Conservation (phyloP, 2,329 filamentous ascomycete genomes). For the Ophiosphaerella korrae region DNA sequence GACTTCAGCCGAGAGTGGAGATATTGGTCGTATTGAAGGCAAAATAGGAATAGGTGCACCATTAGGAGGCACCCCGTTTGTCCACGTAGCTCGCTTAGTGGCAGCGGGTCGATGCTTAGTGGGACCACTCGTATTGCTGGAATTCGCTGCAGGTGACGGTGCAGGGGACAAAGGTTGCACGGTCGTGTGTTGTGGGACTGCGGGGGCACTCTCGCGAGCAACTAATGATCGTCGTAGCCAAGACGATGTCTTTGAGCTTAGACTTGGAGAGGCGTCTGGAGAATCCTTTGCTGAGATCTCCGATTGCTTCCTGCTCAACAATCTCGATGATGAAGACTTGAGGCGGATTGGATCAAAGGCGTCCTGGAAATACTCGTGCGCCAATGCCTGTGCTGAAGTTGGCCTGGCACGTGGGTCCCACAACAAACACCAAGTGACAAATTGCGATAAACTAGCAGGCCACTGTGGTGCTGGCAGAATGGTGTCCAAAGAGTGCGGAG, state of each 20-base stretch:
- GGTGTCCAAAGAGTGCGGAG: conserved; percentile 93
- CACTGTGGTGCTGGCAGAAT: conserved; percentile 90
- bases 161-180: conserved; percentile 50
- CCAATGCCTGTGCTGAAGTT: conserved; percentile 90
- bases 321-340: conserved; percentile 84
- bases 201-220: conserved; percentile 71
- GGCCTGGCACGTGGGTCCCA: conserved; percentile 95
- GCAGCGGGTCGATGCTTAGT: conserved; percentile 63
- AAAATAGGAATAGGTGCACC: conserved; percentile 93
- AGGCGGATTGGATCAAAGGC: conserved; percentile 89
- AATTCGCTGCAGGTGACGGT: conserved; percentile 51
- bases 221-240: conserved; percentile 98
- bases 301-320: conserved; percentile 88
- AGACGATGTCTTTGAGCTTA: conserved; percentile 79
- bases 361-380: conserved; percentile 92
- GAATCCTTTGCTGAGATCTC: conserved; percentile 70
- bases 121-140: conserved; percentile 49
- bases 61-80: conserved; percentile 74
- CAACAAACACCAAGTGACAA: conserved; percentile 98
- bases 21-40: conserved; percentile 91
- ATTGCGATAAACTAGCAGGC: conserved; percentile 84
- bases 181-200: conserved; percentile 54
- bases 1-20: conserved; percentile 91
- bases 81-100: conserved; percentile 91
- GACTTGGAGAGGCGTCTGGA: conserved; percentile 61